Conservation (phyloP, 345 rosid species). For the Citrus medica region DNA sequence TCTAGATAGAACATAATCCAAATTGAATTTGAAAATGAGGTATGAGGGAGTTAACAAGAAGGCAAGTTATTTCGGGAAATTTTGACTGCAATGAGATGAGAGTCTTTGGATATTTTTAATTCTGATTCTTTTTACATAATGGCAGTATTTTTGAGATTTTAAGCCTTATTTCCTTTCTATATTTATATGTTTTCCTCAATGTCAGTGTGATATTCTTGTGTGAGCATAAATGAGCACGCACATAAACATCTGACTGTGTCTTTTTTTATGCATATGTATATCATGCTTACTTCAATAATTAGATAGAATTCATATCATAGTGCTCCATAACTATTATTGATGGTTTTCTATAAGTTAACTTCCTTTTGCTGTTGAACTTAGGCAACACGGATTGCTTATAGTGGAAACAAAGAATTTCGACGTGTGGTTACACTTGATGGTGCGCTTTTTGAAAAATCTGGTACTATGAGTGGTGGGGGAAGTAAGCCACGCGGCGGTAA, state of each 20-base stretch:
- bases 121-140: neutral
- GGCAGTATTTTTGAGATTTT: neutral
- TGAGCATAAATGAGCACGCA: neutral
- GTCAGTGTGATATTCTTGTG: neutral
- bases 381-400: conserved; percentile 93
- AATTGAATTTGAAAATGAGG: neutral
- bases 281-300: neutral
- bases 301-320: neutral
- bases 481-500: conserved; percentile 91
- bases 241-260: neutral
- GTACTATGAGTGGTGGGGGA: conserved; percentile 99
- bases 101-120: neutral
- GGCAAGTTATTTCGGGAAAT: neutral
- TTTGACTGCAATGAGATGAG: neutral
- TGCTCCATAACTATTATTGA: neutral
- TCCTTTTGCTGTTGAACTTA: conserved; percentile 16
- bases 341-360: neutral
- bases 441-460: conserved; percentile 91
- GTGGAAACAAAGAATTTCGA: conserved; percentile 74
- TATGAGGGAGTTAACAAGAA: neutral
- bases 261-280: neutral
- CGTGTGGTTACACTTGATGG: conserved; percentile 96
- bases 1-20: neutral
- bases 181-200: neutral
- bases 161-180: neutral